Conservation (phyloP, 2,329 filamentous ascomycete species). For the Venturia pyrina region DNA sequence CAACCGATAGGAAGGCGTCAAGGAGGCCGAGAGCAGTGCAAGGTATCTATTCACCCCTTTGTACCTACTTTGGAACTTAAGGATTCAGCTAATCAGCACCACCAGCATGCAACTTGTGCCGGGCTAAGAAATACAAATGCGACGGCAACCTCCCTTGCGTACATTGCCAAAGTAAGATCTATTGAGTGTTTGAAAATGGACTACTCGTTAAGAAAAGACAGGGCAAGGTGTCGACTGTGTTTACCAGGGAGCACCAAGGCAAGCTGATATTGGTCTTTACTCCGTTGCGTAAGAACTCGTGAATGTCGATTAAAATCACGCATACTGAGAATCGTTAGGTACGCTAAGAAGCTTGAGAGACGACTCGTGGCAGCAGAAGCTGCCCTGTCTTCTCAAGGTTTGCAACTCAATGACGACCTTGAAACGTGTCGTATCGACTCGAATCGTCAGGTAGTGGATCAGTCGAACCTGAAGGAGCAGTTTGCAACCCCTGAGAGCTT, state of each 20-base stretch:
- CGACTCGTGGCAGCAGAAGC: slow-evolving; percentile 8
- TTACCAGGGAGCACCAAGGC: slow-evolving; percentile 10
- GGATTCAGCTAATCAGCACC: slow-evolving; percentile 27
- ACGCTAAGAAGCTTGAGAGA: slow-evolving; percentile 3
- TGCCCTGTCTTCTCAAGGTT: not conserved
- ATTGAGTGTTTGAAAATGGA: not conserved
- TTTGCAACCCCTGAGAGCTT: slow-evolving; percentile 3
- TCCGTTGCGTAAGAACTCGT: slow-evolving; percentile 8
- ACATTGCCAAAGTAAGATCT: slow-evolving; percentile 32
- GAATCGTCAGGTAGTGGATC: not conserved
- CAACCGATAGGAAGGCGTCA: not conserved
- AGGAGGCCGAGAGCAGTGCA: not conserved
- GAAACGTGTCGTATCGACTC: not conserved
- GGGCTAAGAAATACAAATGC: slow-evolving; percentile 40
- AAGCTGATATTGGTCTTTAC: not conserved
- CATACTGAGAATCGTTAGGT: not conserved
- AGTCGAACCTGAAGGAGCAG: not conserved
- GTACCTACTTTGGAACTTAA: too few species aligned
- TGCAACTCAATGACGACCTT: not conserved
- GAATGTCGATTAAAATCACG: not conserved
- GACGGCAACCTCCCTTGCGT: slow-evolving; percentile 36
- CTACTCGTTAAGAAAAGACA: not conserved
- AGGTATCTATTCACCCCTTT: not conserved
- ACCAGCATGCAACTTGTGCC: slow-evolving; percentile 37
- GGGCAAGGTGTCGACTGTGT: slow-evolving; percentile 14